These are phyloP conservation scores for Neurospora tetraspora DNA, from an alignment of 495 filamentous ascomycete genomes.

Conservation along the genomic window DNA sequence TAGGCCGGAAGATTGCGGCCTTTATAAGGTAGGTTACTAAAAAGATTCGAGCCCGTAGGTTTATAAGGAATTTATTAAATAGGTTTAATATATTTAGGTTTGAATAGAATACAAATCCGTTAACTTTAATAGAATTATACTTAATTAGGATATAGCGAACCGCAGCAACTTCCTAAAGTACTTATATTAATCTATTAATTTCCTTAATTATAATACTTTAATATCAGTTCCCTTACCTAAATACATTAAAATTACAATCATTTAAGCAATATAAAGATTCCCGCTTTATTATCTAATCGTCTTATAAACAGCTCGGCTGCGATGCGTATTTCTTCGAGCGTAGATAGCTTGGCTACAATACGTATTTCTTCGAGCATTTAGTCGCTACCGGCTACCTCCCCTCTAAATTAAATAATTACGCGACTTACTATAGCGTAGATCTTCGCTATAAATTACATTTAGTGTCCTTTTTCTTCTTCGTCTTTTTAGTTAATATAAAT, in stretches of 20 bases:
- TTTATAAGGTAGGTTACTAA: slow-evolving; percentile 20
- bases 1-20: slow-evolving; percentile 16
- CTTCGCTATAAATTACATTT: slow-evolving; percentile 18
- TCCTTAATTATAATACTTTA: no score
- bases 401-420: slow-evolving; percentile 30
- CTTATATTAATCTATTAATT: no score
- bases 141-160: no score
- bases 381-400: slow-evolving; percentile 14
- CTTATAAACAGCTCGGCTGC: slow-evolving; percentile 6
- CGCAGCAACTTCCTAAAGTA: no score
- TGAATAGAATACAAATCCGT: no score
- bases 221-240: no score
- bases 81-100: not conserved
- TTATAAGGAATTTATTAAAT: not conserved
- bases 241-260: no score
- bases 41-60: not conserved
- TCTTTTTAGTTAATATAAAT: slow-evolving; percentile 24
- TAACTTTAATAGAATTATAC: no score
- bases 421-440: slow-evolving; percentile 23
- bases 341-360: slow-evolving; percentile 3
- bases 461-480: slow-evolving; percentile 3
- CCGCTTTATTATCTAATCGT: not conserved
- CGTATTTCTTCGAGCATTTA: slow-evolving; percentile 13
- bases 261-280: no score
- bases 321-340: slow-evolving; percentile 9